A percentile compares a stretch with the other conserved stretches of the same genome.
These are phyloP conservation scores for Barnettozyma wickerhamii DNA, from an alignment of 805 yeast genomes.

Conservation along the genomic window DNA sequence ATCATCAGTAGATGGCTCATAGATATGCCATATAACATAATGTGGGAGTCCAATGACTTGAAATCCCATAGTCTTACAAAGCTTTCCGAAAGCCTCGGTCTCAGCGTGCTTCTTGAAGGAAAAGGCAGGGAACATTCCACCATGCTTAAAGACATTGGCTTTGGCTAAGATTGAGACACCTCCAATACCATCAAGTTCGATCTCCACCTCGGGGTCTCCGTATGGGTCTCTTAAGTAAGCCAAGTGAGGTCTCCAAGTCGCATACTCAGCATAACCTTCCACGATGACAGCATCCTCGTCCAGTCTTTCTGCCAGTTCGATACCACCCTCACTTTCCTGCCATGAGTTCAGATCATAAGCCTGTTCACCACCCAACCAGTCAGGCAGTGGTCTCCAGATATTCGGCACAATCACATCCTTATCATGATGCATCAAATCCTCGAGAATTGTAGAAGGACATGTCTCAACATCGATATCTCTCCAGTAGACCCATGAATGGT, in stretches of 20 bases:
- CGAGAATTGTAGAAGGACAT: constrained; percentile 76
- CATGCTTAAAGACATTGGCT: constrained; percentile 80
- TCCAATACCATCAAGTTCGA: constrained; percentile 95
- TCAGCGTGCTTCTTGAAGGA: constrained; percentile 96
- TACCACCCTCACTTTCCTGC: constrained; percentile 82
- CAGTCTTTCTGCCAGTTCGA: constrained; percentile 66
- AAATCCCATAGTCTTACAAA: constrained; percentile 82
- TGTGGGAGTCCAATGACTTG: constrained; percentile 89
- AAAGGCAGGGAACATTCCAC: constrained; percentile 95
- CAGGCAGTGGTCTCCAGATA: constrained; percentile 87
- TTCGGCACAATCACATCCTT: constrained; percentile 93
- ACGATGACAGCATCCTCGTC: constrained; percentile 96
- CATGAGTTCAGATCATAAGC: constrained; percentile 83
- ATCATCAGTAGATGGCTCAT: constrained; percentile 94
- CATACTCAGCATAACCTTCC: constrained; percentile 96
- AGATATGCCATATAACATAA: constrained; percentile 94
- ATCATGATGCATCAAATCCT: constrained; percentile 89
- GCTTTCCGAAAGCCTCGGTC: constrained; percentile 94
- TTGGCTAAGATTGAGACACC: constrained; percentile 91
- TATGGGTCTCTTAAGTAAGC: constrained; percentile 93
- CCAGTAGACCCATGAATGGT: constrained; percentile 97
- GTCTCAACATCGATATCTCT: constrained; percentile 97
- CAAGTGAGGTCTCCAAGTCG: constrained; percentile 96
- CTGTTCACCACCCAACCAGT: constrained; percentile 80
- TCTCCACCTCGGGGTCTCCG: constrained; percentile 90